Percentiles rank a stretch among this genome's conserved stretches.
phyloP scores from a whole-genome alignment of 208 protist species.

The Crithidia expoeki region DNA sequence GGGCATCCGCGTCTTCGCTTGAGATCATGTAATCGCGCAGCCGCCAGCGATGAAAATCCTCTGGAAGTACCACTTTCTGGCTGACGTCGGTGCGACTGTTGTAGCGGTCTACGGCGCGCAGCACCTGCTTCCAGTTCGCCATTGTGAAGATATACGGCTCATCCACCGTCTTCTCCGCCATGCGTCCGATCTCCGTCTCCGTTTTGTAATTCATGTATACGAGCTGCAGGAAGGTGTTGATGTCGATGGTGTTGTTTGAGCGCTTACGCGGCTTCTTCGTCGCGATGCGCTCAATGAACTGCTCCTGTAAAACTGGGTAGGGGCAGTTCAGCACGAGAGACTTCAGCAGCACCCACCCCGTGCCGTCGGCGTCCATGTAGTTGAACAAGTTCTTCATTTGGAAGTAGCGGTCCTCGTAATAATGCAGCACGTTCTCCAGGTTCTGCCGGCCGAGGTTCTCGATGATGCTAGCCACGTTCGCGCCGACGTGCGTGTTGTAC shows the following conservation, averaged over 20 bases:
- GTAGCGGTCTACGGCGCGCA: slow-evolving; percentile 60
- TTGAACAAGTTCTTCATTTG: slow-evolving; percentile 85
- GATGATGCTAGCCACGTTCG: slow-evolving; percentile 75
- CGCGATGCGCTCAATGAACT: slow-evolving; percentile 83
- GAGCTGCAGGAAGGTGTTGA: slow-evolving; percentile 84
- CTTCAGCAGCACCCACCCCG: slow-evolving; percentile 77
- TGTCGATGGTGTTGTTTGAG: slow-evolving; percentile 67
- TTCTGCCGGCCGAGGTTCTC: slow-evolving; percentile 58
- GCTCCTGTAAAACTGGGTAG: slow-evolving; percentile 81
- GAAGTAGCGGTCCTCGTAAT: slow-evolving; percentile 86
- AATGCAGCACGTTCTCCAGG: slow-evolving; percentile 55
- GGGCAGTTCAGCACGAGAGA: slow-evolving; percentile 73
- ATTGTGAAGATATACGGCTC: slow-evolving; percentile 71
- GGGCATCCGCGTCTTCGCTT: slow-evolving; percentile 52
- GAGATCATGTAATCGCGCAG: slow-evolving; percentile 56
- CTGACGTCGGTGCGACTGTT: slow-evolving; percentile 25
- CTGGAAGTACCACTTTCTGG: slow-evolving; percentile 37
- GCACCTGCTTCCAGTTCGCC: slow-evolving; percentile 83
- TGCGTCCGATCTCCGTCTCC: slow-evolving; percentile 64
- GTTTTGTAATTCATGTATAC: slow-evolving; percentile 91
- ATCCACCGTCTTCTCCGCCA: slow-evolving; percentile 45
- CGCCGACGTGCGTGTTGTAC: slow-evolving; percentile 71
- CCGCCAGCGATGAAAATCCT: slow-evolving; percentile 74
- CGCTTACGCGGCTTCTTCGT: slow-evolving; percentile 63
- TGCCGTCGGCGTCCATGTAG: slow-evolving; percentile 76